Conservation (phyloP, 371 early-diverging fungal species). For the Chytridiales sp. region DNA sequence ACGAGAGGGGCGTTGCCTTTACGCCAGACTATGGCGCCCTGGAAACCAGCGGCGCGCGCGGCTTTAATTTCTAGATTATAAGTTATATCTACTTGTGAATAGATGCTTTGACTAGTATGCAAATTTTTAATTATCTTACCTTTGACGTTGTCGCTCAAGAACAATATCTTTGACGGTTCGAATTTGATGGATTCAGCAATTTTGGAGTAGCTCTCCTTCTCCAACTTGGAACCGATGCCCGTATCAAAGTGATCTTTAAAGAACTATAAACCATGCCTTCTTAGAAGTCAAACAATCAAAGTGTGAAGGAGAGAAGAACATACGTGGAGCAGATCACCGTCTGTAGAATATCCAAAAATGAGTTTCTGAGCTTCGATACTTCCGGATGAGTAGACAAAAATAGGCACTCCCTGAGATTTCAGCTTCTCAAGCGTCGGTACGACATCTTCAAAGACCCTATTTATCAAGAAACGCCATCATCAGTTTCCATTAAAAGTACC, state of each 20-base stretch:
- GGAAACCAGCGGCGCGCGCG: slow-evolving; percentile 71
- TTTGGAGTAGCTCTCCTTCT: slow-evolving; percentile 62
- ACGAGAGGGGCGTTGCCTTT: background rate
- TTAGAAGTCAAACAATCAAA: background rate
- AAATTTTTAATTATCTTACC: slow-evolving; percentile 47
- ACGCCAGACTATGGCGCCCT: slow-evolving; percentile 64
- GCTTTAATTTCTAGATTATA: slow-evolving; percentile 68
- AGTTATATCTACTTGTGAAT: background rate
- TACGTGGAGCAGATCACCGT: slow-evolving; percentile 78
- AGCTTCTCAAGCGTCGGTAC: slow-evolving; percentile 69
- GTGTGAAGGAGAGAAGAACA: slow-evolving; percentile 6
- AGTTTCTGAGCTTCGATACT: slow-evolving; percentile 90
- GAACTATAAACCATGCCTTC: slow-evolving; percentile 46
- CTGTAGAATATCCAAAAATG: slow-evolving; percentile 75
- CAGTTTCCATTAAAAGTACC: background rate
- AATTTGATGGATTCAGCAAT: slow-evolving; percentile 71
- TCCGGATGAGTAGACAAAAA: slow-evolving; percentile 94
- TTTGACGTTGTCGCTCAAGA: slow-evolving; percentile 83
- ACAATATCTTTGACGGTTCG: slow-evolving; percentile 61
- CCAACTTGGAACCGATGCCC: slow-evolving; percentile 73
- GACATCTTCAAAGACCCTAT: slow-evolving; percentile 85
- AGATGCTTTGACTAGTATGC: background rate
- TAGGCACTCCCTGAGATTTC: slow-evolving; percentile 56
- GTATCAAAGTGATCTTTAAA: slow-evolving; percentile 91
- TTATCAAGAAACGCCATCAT: slow-evolving; percentile 1